Evolutionary conservation across 495 filamentous ascomycete genomes (phyloP).

Genomic region (Gamarada debralockiae): DNA sequence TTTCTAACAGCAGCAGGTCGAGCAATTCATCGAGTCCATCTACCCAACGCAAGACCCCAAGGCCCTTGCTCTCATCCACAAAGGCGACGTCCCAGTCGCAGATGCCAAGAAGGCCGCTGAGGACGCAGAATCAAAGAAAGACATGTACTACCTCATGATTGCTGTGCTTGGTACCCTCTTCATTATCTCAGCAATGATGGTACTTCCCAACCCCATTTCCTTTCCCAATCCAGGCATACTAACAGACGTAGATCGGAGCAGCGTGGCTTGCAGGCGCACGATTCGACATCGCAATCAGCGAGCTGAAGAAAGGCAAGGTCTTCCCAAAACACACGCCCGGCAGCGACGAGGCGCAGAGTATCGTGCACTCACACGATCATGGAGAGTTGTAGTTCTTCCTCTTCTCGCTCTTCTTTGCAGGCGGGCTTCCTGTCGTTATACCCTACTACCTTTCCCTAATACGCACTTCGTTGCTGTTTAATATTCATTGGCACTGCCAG

Average conservation of each 20-base stretch:
- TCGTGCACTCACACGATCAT: conserved; percentile 18
- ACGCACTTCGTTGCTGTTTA: not conserved
- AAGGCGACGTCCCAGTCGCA: conserved; percentile 30
- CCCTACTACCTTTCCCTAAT: not conserved
- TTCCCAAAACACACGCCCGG: conserved; percentile 12
- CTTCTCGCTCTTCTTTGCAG: not conserved
- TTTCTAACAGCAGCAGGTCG: conserved; percentile 55
- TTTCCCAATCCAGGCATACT: not conserved
- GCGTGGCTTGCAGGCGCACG: conserved; percentile 45
- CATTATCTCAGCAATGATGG: conserved; percentile 64
- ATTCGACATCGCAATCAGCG: conserved; percentile 58
- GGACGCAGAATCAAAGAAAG: conserved; percentile 45
- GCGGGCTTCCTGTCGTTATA: too few species aligned
- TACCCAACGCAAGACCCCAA: conserved; percentile 69
- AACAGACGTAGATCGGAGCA: conserved; percentile 27
- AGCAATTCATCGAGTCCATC: conserved; percentile 94
- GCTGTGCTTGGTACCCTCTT: conserved; percentile 57
- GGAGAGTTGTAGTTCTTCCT: conserved; percentile 21
- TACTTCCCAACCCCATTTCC: conserved; percentile 34
- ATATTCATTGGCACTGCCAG: not conserved
- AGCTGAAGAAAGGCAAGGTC: conserved; percentile 48
- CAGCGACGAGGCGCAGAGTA: conserved; percentile 3
- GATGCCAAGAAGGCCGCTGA: conserved; percentile 34
- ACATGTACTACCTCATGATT: conserved; percentile 57
- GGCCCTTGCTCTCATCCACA: conserved; percentile 29